Evolutionary conservation across 345 rosid genomes (phyloP), one percentile per base, ranked within the genome.

Genomic region (Sisymbrium irio): DNA sequence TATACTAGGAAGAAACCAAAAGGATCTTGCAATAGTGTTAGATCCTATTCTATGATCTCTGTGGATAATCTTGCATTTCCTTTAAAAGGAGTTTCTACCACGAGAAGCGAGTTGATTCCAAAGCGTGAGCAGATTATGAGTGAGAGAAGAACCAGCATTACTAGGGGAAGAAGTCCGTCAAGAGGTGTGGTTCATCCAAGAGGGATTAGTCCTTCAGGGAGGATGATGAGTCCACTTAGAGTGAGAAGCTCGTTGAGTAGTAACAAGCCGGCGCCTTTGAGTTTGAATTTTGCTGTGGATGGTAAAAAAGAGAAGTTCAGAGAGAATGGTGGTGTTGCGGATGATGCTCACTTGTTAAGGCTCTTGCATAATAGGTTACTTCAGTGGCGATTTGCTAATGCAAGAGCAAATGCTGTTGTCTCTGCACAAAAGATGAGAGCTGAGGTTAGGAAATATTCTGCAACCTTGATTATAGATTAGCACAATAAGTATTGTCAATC

Each of bases 301-400:
- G 78, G 78, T 69, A 82, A 86, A 75, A 81, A 87, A 65, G 90
- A 85, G 37, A 88, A 68, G 86, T 51, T 81, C 58, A 86, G 91
- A 54, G 97, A 86, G 77, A 83, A 77, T 53, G 79, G 83, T 64
- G 77, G 83, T 64, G 77, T 85, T 54, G 74, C 55, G 2, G 62
- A 32, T 47, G 90, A 95, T 77, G 91, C 88, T 65, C 97, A 92
- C 74, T 37, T 76, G 76, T 72, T 88, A 80, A 90, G 90, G 78
- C 82, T 88, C 46, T 78, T 88, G 18, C 83, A 92, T 72, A 95
- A 89, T 79, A 83, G 87, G 59, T 62, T 88, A 81, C 62, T 95
- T 83, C 97, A 95, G 10, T 92, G 92, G 97, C 87, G 92, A 51
- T 88, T 88, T 78, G 83, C 81, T 39, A 92, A 88, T 82, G 99